A percentile compares a stretch with the other conserved stretches of the same genome.
These are phyloP conservation scores for Stygiomarasmius scandens DNA, from an alignment of 1,284 basidiomycete genomes.

Conservation along the genomic window DNA sequence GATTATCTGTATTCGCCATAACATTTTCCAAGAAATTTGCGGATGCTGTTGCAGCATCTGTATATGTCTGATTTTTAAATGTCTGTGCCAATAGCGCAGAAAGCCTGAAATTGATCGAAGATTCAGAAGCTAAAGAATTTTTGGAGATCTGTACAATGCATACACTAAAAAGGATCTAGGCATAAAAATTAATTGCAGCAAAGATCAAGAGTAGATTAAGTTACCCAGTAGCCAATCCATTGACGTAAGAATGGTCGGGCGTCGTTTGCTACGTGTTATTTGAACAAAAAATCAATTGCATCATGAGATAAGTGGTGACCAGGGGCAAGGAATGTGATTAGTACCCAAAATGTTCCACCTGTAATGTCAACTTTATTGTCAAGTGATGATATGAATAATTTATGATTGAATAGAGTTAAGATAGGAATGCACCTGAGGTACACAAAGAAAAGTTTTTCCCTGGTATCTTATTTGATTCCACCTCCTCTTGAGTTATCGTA, in stretches of 20 bases:
- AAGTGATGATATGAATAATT: neutral
- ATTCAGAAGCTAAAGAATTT: neutral
- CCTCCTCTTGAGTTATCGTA: constrained; percentile 2
- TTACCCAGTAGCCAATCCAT: constrained; percentile 7
- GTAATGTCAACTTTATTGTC: neutral
- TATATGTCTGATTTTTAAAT: constrained; percentile 10
- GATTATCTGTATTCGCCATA: neutral
- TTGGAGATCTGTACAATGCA: neutral
- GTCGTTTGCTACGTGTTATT: neutral
- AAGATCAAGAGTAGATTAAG: too few species aligned
- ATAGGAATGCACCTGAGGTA: too few species aligned
- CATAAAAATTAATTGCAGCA: neutral
- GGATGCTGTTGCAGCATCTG: constrained; percentile 10
- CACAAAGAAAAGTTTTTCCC: constrained; percentile 1
- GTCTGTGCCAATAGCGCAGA: constrained; percentile 15
- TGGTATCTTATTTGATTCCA: neutral
- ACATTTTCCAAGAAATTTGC: constrained; percentile 8
- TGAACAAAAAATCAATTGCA: too few species aligned
- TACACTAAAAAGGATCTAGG: constrained; percentile 4
- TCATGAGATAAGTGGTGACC: too few species aligned
- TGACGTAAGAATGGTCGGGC: neutral
- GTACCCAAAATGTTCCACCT: constrained; percentile 3
- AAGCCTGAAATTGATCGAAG: constrained; percentile 3
- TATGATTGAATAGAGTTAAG: neutral
- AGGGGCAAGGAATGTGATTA: too few species aligned